Base-by-base conservation (phyloP, 345 rosid genomes). In the Lepidium sativum region DNA sequence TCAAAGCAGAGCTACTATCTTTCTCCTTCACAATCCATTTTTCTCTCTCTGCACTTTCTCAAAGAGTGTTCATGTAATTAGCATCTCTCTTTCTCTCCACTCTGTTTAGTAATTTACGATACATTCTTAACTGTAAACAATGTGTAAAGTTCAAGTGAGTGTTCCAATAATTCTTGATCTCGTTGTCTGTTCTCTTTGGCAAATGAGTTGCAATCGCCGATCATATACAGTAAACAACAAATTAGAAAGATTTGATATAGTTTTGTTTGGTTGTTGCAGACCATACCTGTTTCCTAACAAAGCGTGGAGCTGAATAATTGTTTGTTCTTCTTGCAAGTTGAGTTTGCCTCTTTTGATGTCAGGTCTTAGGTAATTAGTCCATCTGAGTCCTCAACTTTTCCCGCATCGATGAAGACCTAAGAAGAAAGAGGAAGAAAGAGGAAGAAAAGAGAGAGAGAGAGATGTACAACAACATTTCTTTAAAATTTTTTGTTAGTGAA, bases 401-500 rank as follows among this genome's bases (percentile, higher is more conserved):
- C 97, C 96, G 58, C 97, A 91, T 76, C 97, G 83, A 65, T 86
- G 89, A 35, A 91, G 94, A 73, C 96, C 97, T 91, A 53, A 37
- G 62, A 17, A 13, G 0, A 29, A 2, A 17, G 49, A 45, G 47
- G 59, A 25, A 47, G 2, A 51, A 7, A 62, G 4, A 60, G n/a
- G n/a, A n/a, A n/a, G n/a, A n/a, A n/a, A n/a, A n/a, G n/a, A n/a
- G n/a, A n/a, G n/a, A n/a, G n/a, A n/a, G n/a, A n/a, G n/a, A n/a
- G n/a, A n/a, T n/a, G n/a, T n/a, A n/a, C n/a, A n/a, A n/a, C n/a
- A n/a, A n/a, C n/a, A n/a, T n/a, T n/a, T n/a, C n/a, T n/a, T n/a
- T n/a, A n/a, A n/a, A n/a, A n/a, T n/a, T n/a, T n/a, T n/a, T n/a
- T n/a, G n/a, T n/a, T n/a, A n/a, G n/a, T n/a, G n/a, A n/a, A n/a